Evolutionary conservation across 208 protist species (phyloP).

Genomic region (Trypanosomatidae sp.): DNA sequence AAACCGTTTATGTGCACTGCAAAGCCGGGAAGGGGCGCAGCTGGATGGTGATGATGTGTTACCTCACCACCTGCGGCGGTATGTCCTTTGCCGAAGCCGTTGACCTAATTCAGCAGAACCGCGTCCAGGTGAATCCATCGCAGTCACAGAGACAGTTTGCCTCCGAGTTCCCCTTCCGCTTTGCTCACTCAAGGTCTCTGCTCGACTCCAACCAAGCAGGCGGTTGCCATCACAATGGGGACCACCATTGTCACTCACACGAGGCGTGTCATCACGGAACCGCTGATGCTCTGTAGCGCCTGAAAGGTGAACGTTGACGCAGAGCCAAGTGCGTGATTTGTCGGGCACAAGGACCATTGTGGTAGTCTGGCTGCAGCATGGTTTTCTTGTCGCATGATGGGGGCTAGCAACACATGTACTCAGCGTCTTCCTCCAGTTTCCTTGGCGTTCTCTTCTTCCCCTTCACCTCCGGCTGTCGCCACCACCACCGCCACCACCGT

Average conservation of each 20-base stretch:
- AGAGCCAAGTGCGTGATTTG: background rate
- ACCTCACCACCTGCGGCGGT: slow-evolving; percentile 72
- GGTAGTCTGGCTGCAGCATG: background rate
- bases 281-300: background rate
- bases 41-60: slow-evolving; percentile 90
- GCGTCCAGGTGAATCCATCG: slow-evolving; percentile 79
- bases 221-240: background rate
- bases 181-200: slow-evolving; percentile 36
- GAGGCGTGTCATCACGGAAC: background rate
- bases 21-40: slow-evolving; percentile 90
- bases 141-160: slow-evolving; percentile 56
- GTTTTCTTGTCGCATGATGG: background rate
- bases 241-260: background rate
- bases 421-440: background rate
- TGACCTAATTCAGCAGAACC: slow-evolving; percentile 34
- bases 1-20: slow-evolving; percentile 87
- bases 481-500: background rate
- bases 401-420: background rate
- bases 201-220: slow-evolving; percentile 13
- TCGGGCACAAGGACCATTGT: background rate
- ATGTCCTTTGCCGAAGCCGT: slow-evolving; percentile 59
- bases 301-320: background rate
- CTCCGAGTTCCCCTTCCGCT: slow-evolving; percentile 48
- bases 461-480: background rate
- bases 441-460: background rate